These are phyloP conservation scores for Spinacia oleracea DNA, from an alignment of 179 eudicot genomes.

Conservation along the genomic window DNA sequence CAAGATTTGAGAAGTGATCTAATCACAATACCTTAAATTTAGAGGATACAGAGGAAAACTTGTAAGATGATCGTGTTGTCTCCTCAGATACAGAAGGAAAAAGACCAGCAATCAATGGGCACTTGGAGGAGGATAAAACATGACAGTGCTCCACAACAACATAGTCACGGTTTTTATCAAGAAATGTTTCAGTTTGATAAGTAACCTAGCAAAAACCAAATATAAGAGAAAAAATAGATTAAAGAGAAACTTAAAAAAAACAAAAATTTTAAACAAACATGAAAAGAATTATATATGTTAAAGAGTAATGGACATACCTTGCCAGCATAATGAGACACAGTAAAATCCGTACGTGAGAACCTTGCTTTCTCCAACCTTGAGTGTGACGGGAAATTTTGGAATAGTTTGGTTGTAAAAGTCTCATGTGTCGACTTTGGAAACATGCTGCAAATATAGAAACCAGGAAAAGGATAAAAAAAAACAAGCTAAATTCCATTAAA, in stretches of 20 bases:
- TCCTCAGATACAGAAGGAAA: conserved; percentile 77
- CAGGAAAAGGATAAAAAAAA: conserved; percentile 25
- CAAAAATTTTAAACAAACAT: background rate
- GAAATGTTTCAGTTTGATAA: conserved; percentile 78
- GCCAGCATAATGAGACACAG: conserved; percentile 94
- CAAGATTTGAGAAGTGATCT: background rate
- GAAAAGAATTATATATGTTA: background rate
- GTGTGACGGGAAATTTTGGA: conserved; percentile 72
- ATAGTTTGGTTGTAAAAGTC: conserved; percentile 86
- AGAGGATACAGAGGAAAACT: conserved; percentile 90
- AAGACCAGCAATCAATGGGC: conserved; percentile 75
- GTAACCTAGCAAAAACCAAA: conserved; percentile 51
- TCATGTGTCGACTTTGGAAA: conserved; percentile 93
- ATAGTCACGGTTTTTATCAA: conserved; percentile 98
- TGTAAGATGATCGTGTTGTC: conserved; percentile 91
- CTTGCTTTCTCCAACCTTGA: conserved; percentile 89
- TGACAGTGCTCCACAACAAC: conserved; percentile 92
- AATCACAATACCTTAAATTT: conserved; percentile 73
- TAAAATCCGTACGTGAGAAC: conserved; percentile 94
- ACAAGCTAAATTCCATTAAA: conserved; percentile 5
- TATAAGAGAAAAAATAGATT: background rate
- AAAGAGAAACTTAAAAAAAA: background rate
- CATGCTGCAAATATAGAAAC: conserved; percentile 60
- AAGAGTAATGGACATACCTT: conserved; percentile 50
- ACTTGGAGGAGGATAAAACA: conserved; percentile 75